Percentiles rank a stretch among this genome's conserved stretches.
Evolutionary conservation across 1,139 yeast species (phyloP).

Genomic region (Geotrichum macrosporum): DNA sequence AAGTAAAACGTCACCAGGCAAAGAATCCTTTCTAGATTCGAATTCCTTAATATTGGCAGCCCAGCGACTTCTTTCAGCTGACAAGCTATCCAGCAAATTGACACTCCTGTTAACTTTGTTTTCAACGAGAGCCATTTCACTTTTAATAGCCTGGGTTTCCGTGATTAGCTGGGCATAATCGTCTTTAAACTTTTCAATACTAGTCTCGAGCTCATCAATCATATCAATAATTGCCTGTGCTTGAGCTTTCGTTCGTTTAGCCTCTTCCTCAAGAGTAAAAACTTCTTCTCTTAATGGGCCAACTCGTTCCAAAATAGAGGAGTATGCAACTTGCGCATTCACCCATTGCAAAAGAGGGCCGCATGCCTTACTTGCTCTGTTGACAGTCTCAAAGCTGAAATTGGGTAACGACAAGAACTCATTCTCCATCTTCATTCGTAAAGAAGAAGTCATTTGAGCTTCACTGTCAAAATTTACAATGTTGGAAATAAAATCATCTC

Average conservation of each 20-base stretch:
- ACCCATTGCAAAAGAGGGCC: constrained; percentile 93
- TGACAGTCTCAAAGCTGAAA: constrained; percentile 68
- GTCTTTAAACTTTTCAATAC: constrained; percentile 63
- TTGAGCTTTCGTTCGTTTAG: constrained; percentile 59
- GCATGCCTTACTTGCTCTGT: constrained; percentile 91
- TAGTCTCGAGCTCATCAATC: constrained; percentile 67
- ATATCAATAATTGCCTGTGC: constrained; percentile 69
- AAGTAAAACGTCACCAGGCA: constrained; percentile 64
- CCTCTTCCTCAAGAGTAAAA: constrained; percentile 51
- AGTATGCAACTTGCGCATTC: constrained; percentile 71
- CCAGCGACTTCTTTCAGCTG: constrained; percentile 78
- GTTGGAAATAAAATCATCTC: constrained; percentile 81
- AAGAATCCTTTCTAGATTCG: constrained; percentile 42
- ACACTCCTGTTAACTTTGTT: constrained; percentile 60
- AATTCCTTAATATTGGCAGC: constrained; percentile 51
- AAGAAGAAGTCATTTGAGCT: constrained; percentile 50
- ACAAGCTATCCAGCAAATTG: constrained; percentile 57
- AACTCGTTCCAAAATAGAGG: constrained; percentile 62
- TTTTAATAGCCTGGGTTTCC: constrained; percentile 70
- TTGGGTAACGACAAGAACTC: constrained; percentile 60
- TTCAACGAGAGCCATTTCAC: constrained; percentile 63
- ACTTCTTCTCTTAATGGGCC: constrained; percentile 77
- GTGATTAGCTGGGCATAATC: constrained; percentile 70
- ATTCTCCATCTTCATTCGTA: constrained; percentile 53
- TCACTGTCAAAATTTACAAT: constrained; percentile 74